A percentile compares a stretch with the other conserved stretches of the same genome.
Evolutionary conservation across 306 rosid species (phyloP).

Genomic region (Casuarina equisetifolia): DNA sequence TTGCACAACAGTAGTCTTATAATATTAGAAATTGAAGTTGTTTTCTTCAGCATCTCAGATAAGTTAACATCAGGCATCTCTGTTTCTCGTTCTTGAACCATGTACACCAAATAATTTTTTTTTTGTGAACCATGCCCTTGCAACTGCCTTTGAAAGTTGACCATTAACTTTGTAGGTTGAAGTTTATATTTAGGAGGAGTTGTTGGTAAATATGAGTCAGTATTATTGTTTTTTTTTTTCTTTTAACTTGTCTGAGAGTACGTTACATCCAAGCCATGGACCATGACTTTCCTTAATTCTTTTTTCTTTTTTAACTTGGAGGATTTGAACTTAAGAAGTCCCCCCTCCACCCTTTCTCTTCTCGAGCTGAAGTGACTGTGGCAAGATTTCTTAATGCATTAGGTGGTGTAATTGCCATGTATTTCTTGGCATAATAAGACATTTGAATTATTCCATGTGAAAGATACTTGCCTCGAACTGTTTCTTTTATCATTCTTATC

Average conservation of each 20-base stretch:
- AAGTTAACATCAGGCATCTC: conserved; percentile 1
- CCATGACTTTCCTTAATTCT: background rate
- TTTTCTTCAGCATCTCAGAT: background rate
- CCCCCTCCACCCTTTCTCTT: too few species aligned
- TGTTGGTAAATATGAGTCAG: background rate
- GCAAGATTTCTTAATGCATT: background rate
- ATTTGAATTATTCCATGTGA: background rate
- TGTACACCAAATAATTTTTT: background rate
- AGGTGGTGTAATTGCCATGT: background rate
- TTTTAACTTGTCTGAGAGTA: background rate
- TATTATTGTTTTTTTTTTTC: background rate
- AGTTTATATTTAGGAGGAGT: background rate
- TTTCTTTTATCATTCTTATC: background rate
- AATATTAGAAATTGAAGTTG: background rate
- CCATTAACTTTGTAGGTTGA: conserved; percentile 8
- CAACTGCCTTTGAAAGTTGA: conserved; percentile 4
- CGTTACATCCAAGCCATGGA: background rate
- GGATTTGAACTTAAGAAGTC: background rate
- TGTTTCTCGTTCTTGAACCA: background rate
- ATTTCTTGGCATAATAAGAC: background rate
- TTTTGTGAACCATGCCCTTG: conserved; percentile 5
- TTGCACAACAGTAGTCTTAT: background rate
- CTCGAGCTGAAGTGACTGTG: background rate
- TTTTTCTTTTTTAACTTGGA: background rate
- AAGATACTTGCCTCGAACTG: background rate